phyloP scores from a whole-genome alignment of 805 yeast genomes.

The Pichia eremophila region DNA sequence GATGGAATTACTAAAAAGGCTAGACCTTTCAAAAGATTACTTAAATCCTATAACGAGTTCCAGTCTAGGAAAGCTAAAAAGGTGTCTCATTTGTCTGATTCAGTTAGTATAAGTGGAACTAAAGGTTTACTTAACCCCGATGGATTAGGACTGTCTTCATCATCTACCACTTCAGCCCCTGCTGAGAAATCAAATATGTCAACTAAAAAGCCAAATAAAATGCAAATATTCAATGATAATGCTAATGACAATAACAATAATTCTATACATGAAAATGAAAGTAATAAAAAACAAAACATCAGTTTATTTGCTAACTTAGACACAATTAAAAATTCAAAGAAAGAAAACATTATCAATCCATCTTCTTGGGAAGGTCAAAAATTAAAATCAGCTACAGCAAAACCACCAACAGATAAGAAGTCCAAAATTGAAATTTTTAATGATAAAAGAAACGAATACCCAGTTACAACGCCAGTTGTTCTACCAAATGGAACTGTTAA shows the following conservation, averaged over 20 bases:
- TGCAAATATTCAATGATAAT: not conserved
- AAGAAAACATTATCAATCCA: conserved; percentile 54
- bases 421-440: conserved; percentile 28
- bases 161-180: not conserved
- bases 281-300: not conserved
- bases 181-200: not conserved
- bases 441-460: conserved; percentile 27
- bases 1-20: conserved; percentile 55
- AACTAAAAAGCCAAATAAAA: conserved; percentile 4
- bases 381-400: conserved; percentile 31
- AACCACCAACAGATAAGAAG: not conserved
- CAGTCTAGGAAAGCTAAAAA: conserved; percentile 25
- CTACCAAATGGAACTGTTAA: conserved; percentile 45
- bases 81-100: conserved; percentile 4
- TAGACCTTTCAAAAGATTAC: conserved; percentile 48
- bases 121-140: conserved; percentile 12
- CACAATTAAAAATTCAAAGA: conserved; percentile 38
- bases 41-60: conserved; percentile 36
- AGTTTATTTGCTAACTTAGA: conserved; percentile 30
- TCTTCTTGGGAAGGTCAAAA: conserved; percentile 58
- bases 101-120: not conserved
- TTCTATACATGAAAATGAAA: not conserved
- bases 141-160: conserved; percentile 17
- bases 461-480: conserved; percentile 41
- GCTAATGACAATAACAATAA: not conserved